These are phyloP conservation scores for Candida alai DNA, from an alignment of 805 yeast genomes.

Conservation along the genomic window DNA sequence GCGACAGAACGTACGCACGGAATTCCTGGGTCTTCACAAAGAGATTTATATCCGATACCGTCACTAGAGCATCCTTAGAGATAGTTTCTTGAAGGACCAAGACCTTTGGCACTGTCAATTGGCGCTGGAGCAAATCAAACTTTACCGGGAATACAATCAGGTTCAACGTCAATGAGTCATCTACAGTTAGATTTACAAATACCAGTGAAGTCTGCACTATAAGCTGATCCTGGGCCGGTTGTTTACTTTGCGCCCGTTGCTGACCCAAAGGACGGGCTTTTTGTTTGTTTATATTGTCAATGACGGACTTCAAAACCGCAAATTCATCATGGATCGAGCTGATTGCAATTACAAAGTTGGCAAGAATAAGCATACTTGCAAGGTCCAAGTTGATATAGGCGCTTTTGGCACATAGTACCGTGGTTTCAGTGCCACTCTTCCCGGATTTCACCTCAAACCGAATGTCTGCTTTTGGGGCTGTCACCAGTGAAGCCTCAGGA, in stretches of 20 bases:
- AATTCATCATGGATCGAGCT: slow-evolving; percentile 21
- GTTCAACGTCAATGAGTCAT: slow-evolving; percentile 16
- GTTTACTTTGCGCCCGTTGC: background rate
- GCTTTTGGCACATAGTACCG: slow-evolving; percentile 43
- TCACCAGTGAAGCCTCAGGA: slow-evolving; percentile 8
- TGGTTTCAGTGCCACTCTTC: slow-evolving; percentile 24
- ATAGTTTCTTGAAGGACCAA: slow-evolving; percentile 6
- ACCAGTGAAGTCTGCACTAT: slow-evolving; percentile 40
- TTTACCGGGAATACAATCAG: slow-evolving; percentile 42
- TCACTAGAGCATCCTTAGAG: slow-evolving; percentile 14
- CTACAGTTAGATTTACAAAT: slow-evolving; percentile 19
- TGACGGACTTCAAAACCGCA: slow-evolving; percentile 9
- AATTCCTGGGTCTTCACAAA: slow-evolving; percentile 23
- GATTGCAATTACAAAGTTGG: slow-evolving; percentile 22
- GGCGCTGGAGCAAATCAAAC: slow-evolving; percentile 31
- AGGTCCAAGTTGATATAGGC: slow-evolving; percentile 23
- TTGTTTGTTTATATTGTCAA: slow-evolving; percentile 5
- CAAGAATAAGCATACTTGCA: slow-evolving; percentile 20
- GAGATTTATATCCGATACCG: slow-evolving; percentile 24
- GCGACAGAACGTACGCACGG: slow-evolving; percentile 15
- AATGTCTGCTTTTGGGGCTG: slow-evolving; percentile 43
- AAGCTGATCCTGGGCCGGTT: slow-evolving; percentile 17
- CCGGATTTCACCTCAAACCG: slow-evolving; percentile 43
- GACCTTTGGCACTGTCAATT: slow-evolving; percentile 31
- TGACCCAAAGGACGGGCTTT: background rate